phyloP scores from a whole-genome alignment of 2,329 filamentous ascomycete species.

The Arthroderma sp. region DNA sequence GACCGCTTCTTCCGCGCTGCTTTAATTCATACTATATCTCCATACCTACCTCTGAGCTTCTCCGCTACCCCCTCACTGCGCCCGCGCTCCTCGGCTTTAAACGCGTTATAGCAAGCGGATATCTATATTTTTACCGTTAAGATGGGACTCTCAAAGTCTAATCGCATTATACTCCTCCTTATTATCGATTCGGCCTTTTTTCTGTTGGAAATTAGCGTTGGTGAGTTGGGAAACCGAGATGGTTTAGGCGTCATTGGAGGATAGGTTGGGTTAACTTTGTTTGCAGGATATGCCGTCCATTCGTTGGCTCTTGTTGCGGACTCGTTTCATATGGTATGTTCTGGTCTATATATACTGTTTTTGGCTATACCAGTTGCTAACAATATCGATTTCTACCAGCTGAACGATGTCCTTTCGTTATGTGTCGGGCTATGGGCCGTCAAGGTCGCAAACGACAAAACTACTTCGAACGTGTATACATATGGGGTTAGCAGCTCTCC shows the following conservation, averaged over 20 bases:
- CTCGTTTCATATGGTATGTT: slow-evolving; percentile 86
- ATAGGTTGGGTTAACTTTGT: not conserved
- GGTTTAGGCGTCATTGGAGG: not conserved
- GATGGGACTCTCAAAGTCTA: slow-evolving; percentile 86
- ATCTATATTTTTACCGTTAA: slow-evolving; percentile 2
- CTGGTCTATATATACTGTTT: not conserved
- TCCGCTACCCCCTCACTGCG: not conserved
- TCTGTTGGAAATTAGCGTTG: slow-evolving; percentile 70
- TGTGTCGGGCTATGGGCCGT: slow-evolving; percentile 92
- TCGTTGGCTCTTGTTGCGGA: slow-evolving; percentile 91
- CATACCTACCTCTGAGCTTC: not conserved
- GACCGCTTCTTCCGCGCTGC: not conserved
- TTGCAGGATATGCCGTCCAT: slow-evolving; percentile 61
- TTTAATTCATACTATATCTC: not conserved
- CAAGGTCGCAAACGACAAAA: slow-evolving; percentile 68
- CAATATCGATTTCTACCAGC: slow-evolving; percentile 30
- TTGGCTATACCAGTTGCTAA: not conserved
- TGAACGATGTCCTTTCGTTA: slow-evolving; percentile 95
- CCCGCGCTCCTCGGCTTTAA: not conserved
- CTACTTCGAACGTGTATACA: slow-evolving; percentile 75
- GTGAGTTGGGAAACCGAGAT: slow-evolving; percentile 21
- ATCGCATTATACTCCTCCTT: slow-evolving; percentile 84
- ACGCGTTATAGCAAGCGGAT: not conserved
- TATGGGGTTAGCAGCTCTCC: slow-evolving; percentile 57
- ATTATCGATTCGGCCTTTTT: slow-evolving; percentile 84